A percentile compares a stretch with the other conserved stretches of the same genome.
phyloP scores from a whole-genome alignment of 2,329 filamentous ascomycete species.

The Monilinia fructigena region DNA sequence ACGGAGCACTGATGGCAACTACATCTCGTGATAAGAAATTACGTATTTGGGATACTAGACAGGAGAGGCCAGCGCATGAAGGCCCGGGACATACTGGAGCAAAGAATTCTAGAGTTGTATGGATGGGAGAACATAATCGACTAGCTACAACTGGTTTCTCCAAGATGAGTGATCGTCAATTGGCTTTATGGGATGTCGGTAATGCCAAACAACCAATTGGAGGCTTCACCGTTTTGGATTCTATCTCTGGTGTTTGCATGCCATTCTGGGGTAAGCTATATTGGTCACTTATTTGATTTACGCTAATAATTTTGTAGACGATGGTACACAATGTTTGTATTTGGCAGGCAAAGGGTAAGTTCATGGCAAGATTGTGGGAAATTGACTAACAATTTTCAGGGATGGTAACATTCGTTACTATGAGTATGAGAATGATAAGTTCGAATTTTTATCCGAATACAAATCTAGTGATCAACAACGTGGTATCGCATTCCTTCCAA shows the following conservation, averaged over 20 bases:
- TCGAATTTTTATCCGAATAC: slow-evolving; percentile 95
- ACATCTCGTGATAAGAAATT: slow-evolving; percentile 98
- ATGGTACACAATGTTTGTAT: slow-evolving; percentile 91
- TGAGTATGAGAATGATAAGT: slow-evolving; percentile 98
- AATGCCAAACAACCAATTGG: slow-evolving; percentile 77
- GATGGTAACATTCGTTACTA: slow-evolving; percentile 99
- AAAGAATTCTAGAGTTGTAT: slow-evolving; percentile 95
- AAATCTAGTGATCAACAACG: slow-evolving; percentile 95
- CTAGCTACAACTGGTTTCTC: slow-evolving; percentile 97
- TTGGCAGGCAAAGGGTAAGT: slow-evolving; percentile 93
- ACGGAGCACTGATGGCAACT: slow-evolving; percentile 81
- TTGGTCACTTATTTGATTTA: slow-evolving; percentile 27
- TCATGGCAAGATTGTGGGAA: background rate
- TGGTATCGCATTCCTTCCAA: slow-evolving; percentile 90
- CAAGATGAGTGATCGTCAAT: slow-evolving; percentile 94
- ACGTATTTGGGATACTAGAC: slow-evolving; percentile 93
- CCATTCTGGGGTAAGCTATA: slow-evolving; percentile 80
- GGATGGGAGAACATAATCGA: slow-evolving; percentile 95
- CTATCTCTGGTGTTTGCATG: slow-evolving; percentile 97
- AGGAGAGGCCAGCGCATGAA: slow-evolving; percentile 84
- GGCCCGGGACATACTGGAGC: slow-evolving; percentile 83
- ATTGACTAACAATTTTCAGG: slow-evolving; percentile 47
- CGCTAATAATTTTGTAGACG: slow-evolving; percentile 52
- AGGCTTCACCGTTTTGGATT: slow-evolving; percentile 87
- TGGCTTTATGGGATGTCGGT: slow-evolving; percentile 93